Evolutionary conservation across 2,329 filamentous ascomycete genomes (phyloP).

Genomic region (Pyricularia grisea): DNA sequence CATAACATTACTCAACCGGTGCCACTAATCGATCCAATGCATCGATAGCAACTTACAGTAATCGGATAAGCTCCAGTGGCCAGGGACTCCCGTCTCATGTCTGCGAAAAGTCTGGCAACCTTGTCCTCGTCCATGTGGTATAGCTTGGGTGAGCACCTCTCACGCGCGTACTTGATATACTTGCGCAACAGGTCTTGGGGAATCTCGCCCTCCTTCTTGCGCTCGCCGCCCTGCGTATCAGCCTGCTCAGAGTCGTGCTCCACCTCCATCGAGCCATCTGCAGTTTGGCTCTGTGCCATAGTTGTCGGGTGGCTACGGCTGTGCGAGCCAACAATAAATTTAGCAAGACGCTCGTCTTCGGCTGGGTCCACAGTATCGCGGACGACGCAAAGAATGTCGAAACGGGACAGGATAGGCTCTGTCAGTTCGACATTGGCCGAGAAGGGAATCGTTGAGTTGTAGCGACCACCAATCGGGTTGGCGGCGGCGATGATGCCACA

Average conservation of each 20-base stretch:
- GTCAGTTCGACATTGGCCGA: slow-evolving; percentile 94
- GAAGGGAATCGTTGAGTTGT: slow-evolving; percentile 94
- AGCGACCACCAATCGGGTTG: slow-evolving; percentile 91
- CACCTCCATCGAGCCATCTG: slow-evolving; percentile 49
- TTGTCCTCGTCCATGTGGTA: slow-evolving; percentile 99
- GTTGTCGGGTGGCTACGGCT: slow-evolving; percentile 66
- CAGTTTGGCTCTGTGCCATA: slow-evolving; percentile 27
- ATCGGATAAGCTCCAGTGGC: slow-evolving; percentile 97
- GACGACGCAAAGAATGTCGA: slow-evolving; percentile 94
- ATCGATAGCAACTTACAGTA: slow-evolving; percentile 55
- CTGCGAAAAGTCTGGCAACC: slow-evolving; percentile 83
- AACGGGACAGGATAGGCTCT: slow-evolving; percentile 94
- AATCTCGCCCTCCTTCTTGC: slow-evolving; percentile 57
- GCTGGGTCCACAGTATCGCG: slow-evolving; percentile 87
- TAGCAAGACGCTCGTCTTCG: slow-evolving; percentile 87
- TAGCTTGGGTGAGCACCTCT: slow-evolving; percentile 82
- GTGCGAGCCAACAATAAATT: slow-evolving; percentile 92
- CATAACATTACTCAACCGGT: background rate
- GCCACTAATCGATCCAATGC: background rate
- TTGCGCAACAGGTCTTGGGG: slow-evolving; percentile 86
- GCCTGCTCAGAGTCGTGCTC: slow-evolving; percentile 42
- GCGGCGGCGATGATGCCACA: slow-evolving; percentile 95
- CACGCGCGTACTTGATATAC: slow-evolving; percentile 91
- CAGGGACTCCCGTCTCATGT: slow-evolving; percentile 88
- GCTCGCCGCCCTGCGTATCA: slow-evolving; percentile 20